Evolutionary conservation across 768 basidiomycete genomes (phyloP).

Genomic region (Hericium erinaceus): DNA sequence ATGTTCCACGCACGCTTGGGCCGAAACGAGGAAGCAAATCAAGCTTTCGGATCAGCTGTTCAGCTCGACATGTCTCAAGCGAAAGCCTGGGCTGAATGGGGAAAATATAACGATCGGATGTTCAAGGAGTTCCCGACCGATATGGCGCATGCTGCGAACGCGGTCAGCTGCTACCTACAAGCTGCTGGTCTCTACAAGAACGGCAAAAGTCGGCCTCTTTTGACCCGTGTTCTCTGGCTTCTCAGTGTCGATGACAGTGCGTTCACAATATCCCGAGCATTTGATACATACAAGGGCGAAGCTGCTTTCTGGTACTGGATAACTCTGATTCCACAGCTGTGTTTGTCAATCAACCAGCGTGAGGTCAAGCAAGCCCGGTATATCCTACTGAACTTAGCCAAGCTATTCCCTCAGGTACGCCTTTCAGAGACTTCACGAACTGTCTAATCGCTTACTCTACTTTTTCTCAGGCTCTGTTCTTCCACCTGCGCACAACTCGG

Average conservation of each 20-base stretch:
- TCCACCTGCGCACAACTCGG: constrained; percentile 78
- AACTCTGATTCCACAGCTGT: constrained; percentile 89
- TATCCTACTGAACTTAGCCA: constrained; percentile 82
- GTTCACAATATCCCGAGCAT: constrained; percentile 66
- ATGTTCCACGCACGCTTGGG: constrained; percentile 93
- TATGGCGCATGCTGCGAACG: constrained; percentile 71
- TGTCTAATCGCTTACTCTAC: neutral
- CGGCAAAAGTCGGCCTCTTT: constrained; percentile 83
- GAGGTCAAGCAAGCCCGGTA: constrained; percentile 91
- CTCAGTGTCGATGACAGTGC: constrained; percentile 81
- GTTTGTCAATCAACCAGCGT: constrained; percentile 79
- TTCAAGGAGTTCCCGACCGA: constrained; percentile 81
- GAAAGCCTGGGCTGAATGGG: constrained; percentile 99
- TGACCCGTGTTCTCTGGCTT: constrained; percentile 92
- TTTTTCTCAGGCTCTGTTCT: constrained; percentile 74
- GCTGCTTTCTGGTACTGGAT: constrained; percentile 99
- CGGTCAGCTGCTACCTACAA: constrained; percentile 96
- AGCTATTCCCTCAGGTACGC: constrained; percentile 80
- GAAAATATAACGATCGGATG: constrained; percentile 84
- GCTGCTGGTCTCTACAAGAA: constrained; percentile 94
- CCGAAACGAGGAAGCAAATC: constrained; percentile 82
- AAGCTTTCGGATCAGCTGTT: constrained; percentile 89
- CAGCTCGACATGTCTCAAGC: constrained; percentile 92
- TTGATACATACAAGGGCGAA: constrained; percentile 94
- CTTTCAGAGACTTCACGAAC: neutral